These are phyloP conservation scores for Mycena citricolor DNA, from an alignment of 1,284 basidiomycete genomes.

Conservation along the genomic window DNA sequence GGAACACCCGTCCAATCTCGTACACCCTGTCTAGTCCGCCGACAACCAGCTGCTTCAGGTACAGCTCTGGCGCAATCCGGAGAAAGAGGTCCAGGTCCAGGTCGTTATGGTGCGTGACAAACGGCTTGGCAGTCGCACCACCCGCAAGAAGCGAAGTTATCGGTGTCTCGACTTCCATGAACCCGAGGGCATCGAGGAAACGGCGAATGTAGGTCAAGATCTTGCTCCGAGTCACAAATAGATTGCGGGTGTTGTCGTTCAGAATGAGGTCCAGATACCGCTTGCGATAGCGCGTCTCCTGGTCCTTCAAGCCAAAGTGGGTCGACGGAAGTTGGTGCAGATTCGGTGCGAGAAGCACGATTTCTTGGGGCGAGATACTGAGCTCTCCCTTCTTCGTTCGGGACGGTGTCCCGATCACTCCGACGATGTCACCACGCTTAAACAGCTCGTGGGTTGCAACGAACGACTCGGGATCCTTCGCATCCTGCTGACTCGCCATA, in stretches of 20 bases:
- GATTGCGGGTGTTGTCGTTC: constrained; percentile 86
- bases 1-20: constrained; percentile 97
- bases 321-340: constrained; percentile 93
- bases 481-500: constrained; percentile 90
- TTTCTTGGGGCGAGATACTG: constrained; percentile 81
- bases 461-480: constrained; percentile 71
- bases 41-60: constrained; percentile 97
- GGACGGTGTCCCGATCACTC: constrained; percentile 85
- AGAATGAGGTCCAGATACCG: constrained; percentile 98
- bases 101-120: constrained; percentile 99
- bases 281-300: constrained; percentile 97
- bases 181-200: constrained; percentile 90
- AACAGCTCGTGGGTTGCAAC: constrained; percentile 80
- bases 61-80: constrained; percentile 96
- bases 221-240: constrained; percentile 88
- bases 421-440: constrained; percentile 95
- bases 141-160: constrained; percentile 98
- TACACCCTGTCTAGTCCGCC: constrained; percentile 97
- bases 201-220: constrained; percentile 91
- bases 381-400: constrained; percentile 97
- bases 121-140: constrained; percentile 98
- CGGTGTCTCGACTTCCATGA: constrained; percentile 99
- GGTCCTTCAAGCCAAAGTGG: constrained; percentile 92
- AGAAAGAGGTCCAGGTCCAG: constrained; percentile 97
- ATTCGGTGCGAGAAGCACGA: constrained; percentile 92